Conservation (phyloP, 177 flowering plant species). For the Vitis hybrid region DNA sequence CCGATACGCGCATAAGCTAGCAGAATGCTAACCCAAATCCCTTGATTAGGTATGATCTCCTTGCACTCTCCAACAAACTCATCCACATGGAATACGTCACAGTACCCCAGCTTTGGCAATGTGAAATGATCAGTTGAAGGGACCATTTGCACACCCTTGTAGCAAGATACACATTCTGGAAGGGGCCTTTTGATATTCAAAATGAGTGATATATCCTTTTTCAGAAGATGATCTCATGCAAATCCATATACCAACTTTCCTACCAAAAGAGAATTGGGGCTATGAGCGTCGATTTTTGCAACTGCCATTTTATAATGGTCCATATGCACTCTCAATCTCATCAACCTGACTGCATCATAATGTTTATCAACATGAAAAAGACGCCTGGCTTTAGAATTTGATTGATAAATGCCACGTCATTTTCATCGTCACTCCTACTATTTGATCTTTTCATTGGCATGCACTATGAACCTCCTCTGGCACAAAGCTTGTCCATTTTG, state of each 20-base stretch:
- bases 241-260: constrained; percentile 88
- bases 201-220: constrained; percentile 84
- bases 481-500: too few species aligned
- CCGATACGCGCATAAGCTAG: too few species aligned
- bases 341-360: too few species aligned
- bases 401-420: too few species aligned
- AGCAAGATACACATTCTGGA: constrained; percentile 89
- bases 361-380: too few species aligned
- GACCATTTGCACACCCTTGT: constrained; percentile 84
- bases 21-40: too few species aligned
- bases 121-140: constrained; percentile 89
- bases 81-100: constrained; percentile 78
- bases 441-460: too few species aligned
- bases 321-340: constrained; percentile 22
- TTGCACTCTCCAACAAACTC: constrained; percentile 55
- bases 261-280: constrained; percentile 81
- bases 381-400: too few species aligned
- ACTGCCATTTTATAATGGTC: constrained; percentile 97
- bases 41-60: too few species aligned
- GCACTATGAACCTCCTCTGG: too few species aligned
- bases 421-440: too few species aligned
- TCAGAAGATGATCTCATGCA: constrained; percentile 87
- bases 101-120: constrained; percentile 70
- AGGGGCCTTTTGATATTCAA: constrained; percentile 86
- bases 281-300: constrained; percentile 78